Percentiles rank a stretch among this genome's conserved stretches.
These are phyloP conservation scores for Sindora glabra DNA, from an alignment of 306 rosid genomes.

Conservation along the genomic window DNA sequence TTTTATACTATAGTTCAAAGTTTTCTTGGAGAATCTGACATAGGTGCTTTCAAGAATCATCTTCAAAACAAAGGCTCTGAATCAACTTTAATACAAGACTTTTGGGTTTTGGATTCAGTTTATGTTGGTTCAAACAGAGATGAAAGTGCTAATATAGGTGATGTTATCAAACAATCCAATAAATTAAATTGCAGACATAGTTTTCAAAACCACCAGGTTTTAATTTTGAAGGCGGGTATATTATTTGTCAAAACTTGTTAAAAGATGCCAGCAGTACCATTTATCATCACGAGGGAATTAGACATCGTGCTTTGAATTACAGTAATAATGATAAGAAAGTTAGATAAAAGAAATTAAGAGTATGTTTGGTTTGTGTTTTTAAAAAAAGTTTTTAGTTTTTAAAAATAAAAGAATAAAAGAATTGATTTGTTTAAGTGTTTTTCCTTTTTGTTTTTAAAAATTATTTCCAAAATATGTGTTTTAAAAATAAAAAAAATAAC, in stretches of 20 bases:
- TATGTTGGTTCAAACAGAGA: slow-evolving; percentile 37
- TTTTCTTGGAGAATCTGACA: slow-evolving; percentile 12
- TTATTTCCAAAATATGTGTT: too few species aligned
- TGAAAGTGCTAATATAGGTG: slow-evolving; percentile 16
- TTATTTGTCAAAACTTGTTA: slow-evolving; percentile 14
- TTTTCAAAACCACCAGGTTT: slow-evolving; percentile 15
- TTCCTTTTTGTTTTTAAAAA: too few species aligned
- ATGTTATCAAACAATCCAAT: slow-evolving; percentile 22
- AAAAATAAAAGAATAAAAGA: too few species aligned
- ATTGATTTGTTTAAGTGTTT: too few species aligned
- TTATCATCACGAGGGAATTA: slow-evolving; percentile 29
- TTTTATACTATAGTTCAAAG: slow-evolving; percentile 10
- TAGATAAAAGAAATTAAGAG: slow-evolving; percentile 43
- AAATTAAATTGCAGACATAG: slow-evolving; percentile 19
- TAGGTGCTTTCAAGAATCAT: slow-evolving; percentile 25
- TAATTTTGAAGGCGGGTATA: slow-evolving; percentile 24
- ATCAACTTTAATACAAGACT: slow-evolving; percentile 10
- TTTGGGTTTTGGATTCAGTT: slow-evolving; percentile 36
- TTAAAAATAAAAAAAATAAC: too few species aligned
- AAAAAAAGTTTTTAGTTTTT: too few species aligned
- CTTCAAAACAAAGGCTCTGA: slow-evolving; percentile 13
- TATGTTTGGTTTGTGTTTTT: too few species aligned
- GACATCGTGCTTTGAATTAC: slow-evolving; percentile 27
- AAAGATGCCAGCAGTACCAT: slow-evolving; percentile 10
- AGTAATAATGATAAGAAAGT: slow-evolving; percentile 37